phyloP scores from a whole-genome alignment of 176 grass and related monocot species.

The Cenchrus americanus region DNA sequence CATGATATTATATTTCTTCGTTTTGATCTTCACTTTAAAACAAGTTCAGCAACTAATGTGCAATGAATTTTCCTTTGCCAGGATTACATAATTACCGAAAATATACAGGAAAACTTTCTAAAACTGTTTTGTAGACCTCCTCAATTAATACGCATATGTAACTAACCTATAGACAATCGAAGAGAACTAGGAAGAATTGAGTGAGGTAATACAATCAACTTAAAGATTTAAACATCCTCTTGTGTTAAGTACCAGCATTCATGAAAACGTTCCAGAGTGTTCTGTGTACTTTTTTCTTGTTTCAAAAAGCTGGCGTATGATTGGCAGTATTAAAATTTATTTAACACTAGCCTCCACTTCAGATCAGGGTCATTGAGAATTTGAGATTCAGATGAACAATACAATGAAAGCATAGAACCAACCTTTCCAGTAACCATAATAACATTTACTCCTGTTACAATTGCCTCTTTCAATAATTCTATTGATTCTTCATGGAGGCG shows the following conservation, averaged over 20 bases:
- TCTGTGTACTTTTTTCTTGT: not conserved
- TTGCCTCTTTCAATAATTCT: slow-evolving; percentile 68
- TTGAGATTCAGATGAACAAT: slow-evolving; percentile 24
- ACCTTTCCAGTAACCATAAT: slow-evolving; percentile 89
- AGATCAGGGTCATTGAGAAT: slow-evolving; percentile 24
- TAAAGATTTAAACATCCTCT: slow-evolving; percentile 11
- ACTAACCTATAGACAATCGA: not conserved
- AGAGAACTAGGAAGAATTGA: slow-evolving; percentile 31
- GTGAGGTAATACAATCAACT: slow-evolving; percentile 23
- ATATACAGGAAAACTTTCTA: not conserved
- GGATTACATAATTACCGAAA: not conserved
- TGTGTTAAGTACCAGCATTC: slow-evolving; percentile 12
- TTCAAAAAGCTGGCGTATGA: not conserved
- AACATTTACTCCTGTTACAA: slow-evolving; percentile 63
- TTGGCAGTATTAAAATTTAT: not conserved
- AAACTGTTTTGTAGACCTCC: not conserved
- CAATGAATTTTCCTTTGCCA: not conserved
- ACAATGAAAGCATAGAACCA: slow-evolving; percentile 29
- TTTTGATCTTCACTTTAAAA: not conserved
- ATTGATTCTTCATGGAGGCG: slow-evolving; percentile 50
- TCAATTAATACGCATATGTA: not conserved
- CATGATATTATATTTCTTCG: not conserved
- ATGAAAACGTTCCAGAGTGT: slow-evolving; percentile 8
- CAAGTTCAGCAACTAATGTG: not conserved
- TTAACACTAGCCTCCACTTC: not conserved